phyloP scores from a whole-genome alignment of 2,329 filamentous ascomycete genomes.

The Aotearoamyces nothofagi region DNA sequence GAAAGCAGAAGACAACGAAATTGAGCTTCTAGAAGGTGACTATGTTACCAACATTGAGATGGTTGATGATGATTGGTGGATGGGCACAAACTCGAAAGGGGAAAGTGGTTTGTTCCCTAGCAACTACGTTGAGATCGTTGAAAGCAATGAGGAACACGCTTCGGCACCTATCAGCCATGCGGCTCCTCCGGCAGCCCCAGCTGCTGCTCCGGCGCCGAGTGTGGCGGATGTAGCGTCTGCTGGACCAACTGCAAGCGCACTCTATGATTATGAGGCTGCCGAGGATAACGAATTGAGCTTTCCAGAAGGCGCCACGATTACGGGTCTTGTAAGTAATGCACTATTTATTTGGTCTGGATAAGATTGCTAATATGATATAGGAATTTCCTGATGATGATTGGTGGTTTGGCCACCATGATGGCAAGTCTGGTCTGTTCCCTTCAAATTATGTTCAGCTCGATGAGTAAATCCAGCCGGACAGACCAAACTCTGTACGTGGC shows the following conservation, averaged over 20 bases:
- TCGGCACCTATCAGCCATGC: conserved; percentile 9
- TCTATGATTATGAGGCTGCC: conserved; percentile 93
- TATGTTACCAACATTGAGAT: conserved; percentile 85
- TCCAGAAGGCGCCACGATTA: conserved; percentile 74
- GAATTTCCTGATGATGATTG: conserved; percentile 98
- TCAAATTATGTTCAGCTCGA: conserved; percentile 51
- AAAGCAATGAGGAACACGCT: conserved; percentile 33
- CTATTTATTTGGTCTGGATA: conserved; percentile 2
- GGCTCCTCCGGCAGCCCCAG: conserved; percentile 23
- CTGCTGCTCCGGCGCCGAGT: conserved; percentile 22
- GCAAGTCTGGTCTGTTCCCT: conserved; percentile 71
- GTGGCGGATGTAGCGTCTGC: conserved; percentile 19
- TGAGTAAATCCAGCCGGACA: too few species aligned
- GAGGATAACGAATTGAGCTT: conserved; percentile 86
- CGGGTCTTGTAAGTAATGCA: conserved; percentile 54
- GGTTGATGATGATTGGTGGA: conserved; percentile 98
- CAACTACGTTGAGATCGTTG: conserved; percentile 86
- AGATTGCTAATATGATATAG: conserved; percentile 23
- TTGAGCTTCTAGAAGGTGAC: conserved; percentile 81
- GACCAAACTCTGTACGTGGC: too few species aligned
- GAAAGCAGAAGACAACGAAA: conserved; percentile 93
- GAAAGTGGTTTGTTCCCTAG: conserved; percentile 88
- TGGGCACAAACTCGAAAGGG: conserved; percentile 74
- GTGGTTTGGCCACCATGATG: conserved; percentile 85
- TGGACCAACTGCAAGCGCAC: conserved; percentile 59